A percentile compares a stretch with the other conserved stretches of the same genome.
These are phyloP conservation scores for Botrytis fabae DNA, from an alignment of 2,329 filamentous ascomycete genomes.

Conservation along the genomic window DNA sequence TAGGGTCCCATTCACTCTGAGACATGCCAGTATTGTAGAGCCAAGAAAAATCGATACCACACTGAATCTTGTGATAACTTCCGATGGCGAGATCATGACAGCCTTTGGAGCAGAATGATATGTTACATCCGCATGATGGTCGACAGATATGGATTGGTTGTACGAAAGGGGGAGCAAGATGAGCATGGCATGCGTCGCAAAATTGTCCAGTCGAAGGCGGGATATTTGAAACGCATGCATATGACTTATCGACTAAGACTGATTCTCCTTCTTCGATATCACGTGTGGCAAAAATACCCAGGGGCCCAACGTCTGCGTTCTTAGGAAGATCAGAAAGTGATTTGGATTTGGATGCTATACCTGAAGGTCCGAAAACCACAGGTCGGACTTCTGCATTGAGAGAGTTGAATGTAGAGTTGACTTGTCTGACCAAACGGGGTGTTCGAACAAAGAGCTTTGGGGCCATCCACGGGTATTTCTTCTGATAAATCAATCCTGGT, in stretches of 20 bases:
- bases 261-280: slow-evolving; percentile 34
- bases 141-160: slow-evolving; percentile 1
- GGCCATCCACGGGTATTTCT: slow-evolving; percentile 38
- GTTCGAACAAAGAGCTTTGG: slow-evolving; percentile 29
- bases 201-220: slow-evolving; percentile 24
- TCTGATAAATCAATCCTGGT: slow-evolving; percentile 32
- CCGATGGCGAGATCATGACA: slow-evolving; percentile 30
- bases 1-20: slow-evolving; percentile 27
- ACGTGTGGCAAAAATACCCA: slow-evolving; percentile 36
- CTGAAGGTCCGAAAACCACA: slow-evolving; percentile 27
- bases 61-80: slow-evolving; percentile 35
- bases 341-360: not conserved
- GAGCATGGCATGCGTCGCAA: slow-evolving; percentile 37
- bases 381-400: slow-evolving; percentile 26
- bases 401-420: slow-evolving; percentile 27
- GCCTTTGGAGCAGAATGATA: slow-evolving; percentile 33
- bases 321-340: not conserved
- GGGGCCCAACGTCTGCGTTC: slow-evolving; percentile 32
- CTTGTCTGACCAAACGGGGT: slow-evolving; percentile 25
- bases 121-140: slow-evolving; percentile 30
- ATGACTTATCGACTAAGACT: slow-evolving; percentile 32
- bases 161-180: slow-evolving; percentile 27
- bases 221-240: slow-evolving; percentile 28
- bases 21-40: slow-evolving; percentile 24
- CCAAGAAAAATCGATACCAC: slow-evolving; percentile 34